Conservation (phyloP, 78 protist species). For the Paulinella micropora region DNA sequence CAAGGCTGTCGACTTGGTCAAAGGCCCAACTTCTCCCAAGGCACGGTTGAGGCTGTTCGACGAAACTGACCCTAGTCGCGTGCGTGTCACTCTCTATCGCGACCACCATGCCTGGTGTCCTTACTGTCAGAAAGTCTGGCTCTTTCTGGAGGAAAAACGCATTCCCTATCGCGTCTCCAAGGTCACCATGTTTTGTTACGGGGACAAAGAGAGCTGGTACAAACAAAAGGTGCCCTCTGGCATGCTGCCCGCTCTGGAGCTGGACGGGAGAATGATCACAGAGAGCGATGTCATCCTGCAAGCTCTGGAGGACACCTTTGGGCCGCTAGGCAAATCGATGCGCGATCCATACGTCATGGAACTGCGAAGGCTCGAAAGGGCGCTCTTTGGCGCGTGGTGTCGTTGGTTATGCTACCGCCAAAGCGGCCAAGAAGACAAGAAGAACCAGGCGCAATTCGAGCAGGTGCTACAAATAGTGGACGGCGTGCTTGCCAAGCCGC, state of each 20-base stretch:
- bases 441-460: not conserved
- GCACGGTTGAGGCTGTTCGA: too few relatives aligned
- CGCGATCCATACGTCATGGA: not conserved
- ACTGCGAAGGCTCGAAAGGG: not conserved
- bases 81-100: conserved; percentile 20
- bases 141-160: conserved; percentile 8
- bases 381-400: not conserved
- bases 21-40: too few relatives aligned
- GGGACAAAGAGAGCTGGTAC: not conserved
- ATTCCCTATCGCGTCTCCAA: not conserved
- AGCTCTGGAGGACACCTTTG: not conserved
- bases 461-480: not conserved
- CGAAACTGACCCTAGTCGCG: too few relatives aligned
- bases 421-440: not conserved
- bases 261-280: conserved; percentile 6
- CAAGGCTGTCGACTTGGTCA: too few relatives aligned
- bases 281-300: not conserved
- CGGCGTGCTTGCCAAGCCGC: not conserved
- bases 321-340: not conserved
- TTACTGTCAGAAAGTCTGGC: conserved; percentile 26
- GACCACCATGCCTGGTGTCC: conserved; percentile 24
- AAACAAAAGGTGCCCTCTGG: conserved; percentile 2
- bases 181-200: conserved; percentile 17
- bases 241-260: conserved; percentile 13
- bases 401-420: not conserved